Percentiles rank a stretch among this genome's conserved stretches.
These are phyloP conservation scores for Colletotrichum tabaci DNA, from an alignment of 2,329 filamentous ascomycete species.

Conservation along the genomic window DNA sequence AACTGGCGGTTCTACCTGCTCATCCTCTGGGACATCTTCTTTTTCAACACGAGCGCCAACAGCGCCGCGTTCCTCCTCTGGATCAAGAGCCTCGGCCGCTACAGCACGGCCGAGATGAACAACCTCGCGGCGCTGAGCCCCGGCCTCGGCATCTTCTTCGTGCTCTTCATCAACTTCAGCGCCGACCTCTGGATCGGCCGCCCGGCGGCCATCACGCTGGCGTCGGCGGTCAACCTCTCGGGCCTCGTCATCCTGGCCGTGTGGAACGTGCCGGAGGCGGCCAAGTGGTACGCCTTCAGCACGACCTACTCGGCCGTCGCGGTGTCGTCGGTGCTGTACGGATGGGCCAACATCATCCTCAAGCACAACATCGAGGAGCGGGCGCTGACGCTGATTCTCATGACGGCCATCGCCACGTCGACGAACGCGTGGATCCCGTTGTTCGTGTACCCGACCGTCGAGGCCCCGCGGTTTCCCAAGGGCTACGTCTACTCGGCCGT, in stretches of 20 bases:
- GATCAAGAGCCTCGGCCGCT: slow-evolving; percentile 69
- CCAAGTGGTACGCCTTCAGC: slow-evolving; percentile 67
- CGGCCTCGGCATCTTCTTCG: slow-evolving; percentile 70
- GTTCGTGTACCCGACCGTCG: slow-evolving; percentile 63
- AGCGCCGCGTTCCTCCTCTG: slow-evolving; percentile 65
- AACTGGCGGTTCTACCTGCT: slow-evolving; percentile 67
- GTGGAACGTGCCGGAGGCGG: slow-evolving; percentile 69
- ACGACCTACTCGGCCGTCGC: slow-evolving; percentile 65
- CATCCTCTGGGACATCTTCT: slow-evolving; percentile 66
- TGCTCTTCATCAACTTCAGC: slow-evolving; percentile 66
- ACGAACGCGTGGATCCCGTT: slow-evolving; percentile 70
- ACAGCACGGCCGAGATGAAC: slow-evolving; percentile 62
- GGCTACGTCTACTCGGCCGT: slow-evolving; percentile 57
- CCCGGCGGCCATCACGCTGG: slow-evolving; percentile 68
- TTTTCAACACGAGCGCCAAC: slow-evolving; percentile 69
- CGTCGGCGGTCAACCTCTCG: slow-evolving; percentile 65
- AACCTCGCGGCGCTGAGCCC: slow-evolving; percentile 67
- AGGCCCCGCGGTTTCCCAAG: slow-evolving; percentile 59
- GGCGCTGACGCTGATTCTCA: slow-evolving; percentile 64
- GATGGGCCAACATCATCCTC: slow-evolving; percentile 68
- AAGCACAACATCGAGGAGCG: slow-evolving; percentile 62
- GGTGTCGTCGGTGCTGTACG: slow-evolving; percentile 69
- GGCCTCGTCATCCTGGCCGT: slow-evolving; percentile 67
- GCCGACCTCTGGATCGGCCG: slow-evolving; percentile 69
- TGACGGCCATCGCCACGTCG: slow-evolving; percentile 68